These are phyloP conservation scores for Dioscorea dumetorum DNA, from an alignment of 106 monocot genomes.

Conservation along the genomic window DNA sequence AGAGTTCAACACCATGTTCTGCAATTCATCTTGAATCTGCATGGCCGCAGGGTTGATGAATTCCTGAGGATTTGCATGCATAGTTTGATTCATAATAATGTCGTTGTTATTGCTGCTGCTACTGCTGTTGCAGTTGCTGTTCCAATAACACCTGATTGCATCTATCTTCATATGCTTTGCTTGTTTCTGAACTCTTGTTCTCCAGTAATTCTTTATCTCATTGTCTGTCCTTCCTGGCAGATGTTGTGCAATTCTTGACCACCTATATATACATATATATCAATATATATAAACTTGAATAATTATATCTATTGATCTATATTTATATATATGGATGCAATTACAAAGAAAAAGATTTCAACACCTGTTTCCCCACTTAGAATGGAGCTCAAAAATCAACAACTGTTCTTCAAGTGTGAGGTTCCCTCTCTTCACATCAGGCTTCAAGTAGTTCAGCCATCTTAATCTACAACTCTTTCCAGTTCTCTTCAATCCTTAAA, in stretches of 20 bases:
- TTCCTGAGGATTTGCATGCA: neutral
- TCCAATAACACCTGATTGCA: conserved; percentile 20
- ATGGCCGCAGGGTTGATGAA: neutral
- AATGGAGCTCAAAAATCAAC: conserved; percentile 64
- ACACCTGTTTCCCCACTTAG: conserved; percentile 65
- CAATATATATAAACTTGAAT: too few species aligned
- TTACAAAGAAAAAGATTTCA: too few species aligned
- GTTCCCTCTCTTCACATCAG: conserved; percentile 68
- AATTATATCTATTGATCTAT: neutral
- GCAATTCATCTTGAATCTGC: neutral
- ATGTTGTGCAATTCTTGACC: conserved; percentile 41
- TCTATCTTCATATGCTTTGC: conserved; percentile 30
- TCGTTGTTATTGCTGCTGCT: neutral
- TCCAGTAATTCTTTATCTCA: conserved; percentile 52
- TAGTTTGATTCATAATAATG: neutral
- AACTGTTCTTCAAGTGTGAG: conserved; percentile 58
- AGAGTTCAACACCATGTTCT: neutral
- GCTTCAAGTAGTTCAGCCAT: conserved; percentile 56
- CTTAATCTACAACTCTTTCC: neutral
- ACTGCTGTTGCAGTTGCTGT: neutral
- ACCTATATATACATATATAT: neutral
- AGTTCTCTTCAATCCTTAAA: neutral
- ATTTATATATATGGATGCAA: neutral
- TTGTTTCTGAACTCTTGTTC: conserved; percentile 43
- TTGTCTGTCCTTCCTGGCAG: conserved; percentile 46